phyloP scores from a whole-genome alignment of 306 rosid genomes.

The Rubus idaeus region DNA sequence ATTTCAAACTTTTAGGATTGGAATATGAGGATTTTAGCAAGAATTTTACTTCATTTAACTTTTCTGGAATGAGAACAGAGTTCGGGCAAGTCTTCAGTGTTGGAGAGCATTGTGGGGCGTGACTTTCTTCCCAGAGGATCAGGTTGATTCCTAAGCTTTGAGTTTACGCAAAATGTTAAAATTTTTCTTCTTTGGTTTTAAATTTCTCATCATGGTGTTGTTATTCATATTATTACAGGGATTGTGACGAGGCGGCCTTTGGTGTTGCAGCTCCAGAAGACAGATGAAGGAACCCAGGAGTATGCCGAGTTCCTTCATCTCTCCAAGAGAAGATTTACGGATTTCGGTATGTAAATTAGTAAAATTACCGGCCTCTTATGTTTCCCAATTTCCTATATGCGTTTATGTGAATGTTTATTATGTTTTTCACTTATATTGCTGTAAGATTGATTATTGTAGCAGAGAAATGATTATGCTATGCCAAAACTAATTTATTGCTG shows the following conservation, averaged over 20 bases:
- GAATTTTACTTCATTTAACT: not conserved
- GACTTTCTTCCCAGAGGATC: constrained; percentile 98
- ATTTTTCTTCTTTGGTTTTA: not conserved
- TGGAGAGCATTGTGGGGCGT: constrained; percentile 96
- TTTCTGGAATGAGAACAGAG: constrained; percentile 45
- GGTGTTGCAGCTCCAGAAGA: constrained; percentile 95
- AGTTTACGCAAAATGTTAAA: not conserved
- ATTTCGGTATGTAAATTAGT: constrained; percentile 48
- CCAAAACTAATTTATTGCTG: not conserved
- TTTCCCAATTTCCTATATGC: not conserved
- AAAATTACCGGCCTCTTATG: not conserved
- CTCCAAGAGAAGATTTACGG: constrained; percentile 66
- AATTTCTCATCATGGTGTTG: not conserved
- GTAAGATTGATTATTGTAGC: not conserved
- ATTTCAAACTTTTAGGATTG: not conserved
- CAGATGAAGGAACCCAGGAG: constrained; percentile 61
- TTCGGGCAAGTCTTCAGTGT: constrained; percentile 95
- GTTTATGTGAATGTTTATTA: not conserved
- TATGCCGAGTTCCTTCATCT: constrained; percentile 98
- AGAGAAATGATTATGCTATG: not conserved
- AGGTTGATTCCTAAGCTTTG: constrained; percentile 37
- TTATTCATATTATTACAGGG: constrained; percentile 47
- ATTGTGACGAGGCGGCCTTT: constrained; percentile 94
- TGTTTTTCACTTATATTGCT: not conserved
- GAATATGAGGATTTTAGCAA: not conserved